Evolutionary conservation across 139 green algal genomes (phyloP), one percentile per base, ranked within the genome.

Genomic region (Picochlorum sp.): DNA sequence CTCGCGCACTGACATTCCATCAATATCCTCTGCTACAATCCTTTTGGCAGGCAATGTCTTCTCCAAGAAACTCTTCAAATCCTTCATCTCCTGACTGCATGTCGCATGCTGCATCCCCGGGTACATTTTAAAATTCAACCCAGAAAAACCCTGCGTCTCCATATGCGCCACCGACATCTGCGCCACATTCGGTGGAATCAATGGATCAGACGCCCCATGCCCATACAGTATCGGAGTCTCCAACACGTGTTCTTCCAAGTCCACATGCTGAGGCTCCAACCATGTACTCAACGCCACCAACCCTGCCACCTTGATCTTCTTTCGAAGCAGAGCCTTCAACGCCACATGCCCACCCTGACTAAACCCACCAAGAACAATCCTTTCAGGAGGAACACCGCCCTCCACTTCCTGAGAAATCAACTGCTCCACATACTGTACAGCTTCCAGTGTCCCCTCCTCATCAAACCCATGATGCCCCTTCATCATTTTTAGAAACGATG

Each of bases 271-370:
- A 8, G 67, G 67, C 58, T 80, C 76, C n/a, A 82, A 52, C 76
- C 76, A 82, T 1, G 72, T 80, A 34, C 51, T 71, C 9, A 81
- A 26, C 23, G 64, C 76, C 1, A 68, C 23, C 44, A 69, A 81
- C 60, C 72, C 76, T 14, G 67, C 76, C 62, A 82, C 30, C n/a
- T 45, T 58, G 18, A 60, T 20, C 3, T 51, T 5, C 34, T 63
- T 49, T 21, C 24, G 47, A 45, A 81, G 45, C 24, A 60, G 55
- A 30, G 59, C 38, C 34, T 73, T 77, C 60, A 77, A 64, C 0
- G 67, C 76, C 16, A 82, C 20, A 61, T 80, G 73, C 5, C 76
- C 76, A 37, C 76, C 75, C 49, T 80, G 74, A 45, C 45, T 67
- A 59, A 78, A 76, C 3, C 75, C 71, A 13, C 51, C 71, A 20